Base-by-base conservation (phyloP, 2,329 filamentous ascomycete genomes). In the Talaromyces piceae region DNA sequence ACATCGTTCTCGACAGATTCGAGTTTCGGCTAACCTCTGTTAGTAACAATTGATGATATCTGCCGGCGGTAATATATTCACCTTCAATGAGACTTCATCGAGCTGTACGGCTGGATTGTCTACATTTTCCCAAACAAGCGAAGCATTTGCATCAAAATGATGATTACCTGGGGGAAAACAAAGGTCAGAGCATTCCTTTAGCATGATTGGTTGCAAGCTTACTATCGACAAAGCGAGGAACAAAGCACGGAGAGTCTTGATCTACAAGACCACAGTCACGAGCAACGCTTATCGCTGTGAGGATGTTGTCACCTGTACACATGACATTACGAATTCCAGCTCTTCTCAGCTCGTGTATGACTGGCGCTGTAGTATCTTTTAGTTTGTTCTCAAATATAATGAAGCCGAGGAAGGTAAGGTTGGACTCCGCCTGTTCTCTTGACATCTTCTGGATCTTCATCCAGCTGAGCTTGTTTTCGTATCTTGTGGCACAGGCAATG, bases 341-440 rank as follows among this genome's bases (percentile, higher is more conserved):
- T 48, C 85, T 77, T 27, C 82, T 78, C 3, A 98, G 78, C 69
- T 97, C 91, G 51, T 86, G 79, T 23, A 98, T 81, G 28, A 96
- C 87, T 1, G 78, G 79, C 1, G 87, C 79, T 0, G 91, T 96
- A 18, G 82, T 90, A 1, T 88, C 84, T 68, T 98, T 98, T 55
- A 98, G 74, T 71, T 98, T 98, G 73, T 98, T 98, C 71, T 98
- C 93, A 61, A 98, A 98, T 49, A 98, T 86, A 63, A 98, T 97
- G 71, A 98, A 98, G 4, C 93, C 93, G 30, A 91, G 79, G 63
- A 98, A 97, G 43, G 91, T 83, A 9, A 98, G 79, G 27, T 83
- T 77, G 3, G 81, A 86, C 68, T 98, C 93, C 7, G 87, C 91
- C 49, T 96, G 87, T 33, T 83, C 74, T 26, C 93, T 85, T 59